These are phyloP conservation scores for Tagetes erecta DNA, from an alignment of 129 eudicot species.

Conservation along the genomic window DNA sequence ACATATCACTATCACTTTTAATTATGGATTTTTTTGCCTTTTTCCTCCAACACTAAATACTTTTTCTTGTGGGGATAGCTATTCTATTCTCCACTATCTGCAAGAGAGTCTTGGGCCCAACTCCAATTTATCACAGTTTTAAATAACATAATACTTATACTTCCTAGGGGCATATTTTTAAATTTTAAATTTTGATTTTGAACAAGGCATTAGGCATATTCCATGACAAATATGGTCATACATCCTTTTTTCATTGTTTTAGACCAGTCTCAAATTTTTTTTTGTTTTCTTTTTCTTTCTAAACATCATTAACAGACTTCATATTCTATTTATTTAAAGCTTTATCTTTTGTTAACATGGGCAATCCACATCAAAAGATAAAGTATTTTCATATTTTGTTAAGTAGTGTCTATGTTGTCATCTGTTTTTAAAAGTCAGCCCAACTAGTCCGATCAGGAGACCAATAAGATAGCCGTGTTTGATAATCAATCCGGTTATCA, in stretches of 20 bases:
- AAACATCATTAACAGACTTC: too few species aligned
- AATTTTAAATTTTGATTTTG: background rate
- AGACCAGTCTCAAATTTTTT: too few species aligned
- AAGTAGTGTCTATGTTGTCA: too few species aligned
- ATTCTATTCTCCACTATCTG: background rate
- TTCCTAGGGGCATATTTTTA: background rate
- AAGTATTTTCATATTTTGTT: too few species aligned
- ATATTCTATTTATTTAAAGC: too few species aligned
- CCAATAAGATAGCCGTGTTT: too few species aligned
- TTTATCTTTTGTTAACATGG: too few species aligned
- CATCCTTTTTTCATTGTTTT: background rate
- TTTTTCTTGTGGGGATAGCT: background rate
- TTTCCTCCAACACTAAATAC: background rate
- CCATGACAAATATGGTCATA: background rate
- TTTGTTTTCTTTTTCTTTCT: too few species aligned
- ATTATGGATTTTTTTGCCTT: conserved; percentile 9
- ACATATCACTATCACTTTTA: conserved; percentile 11
- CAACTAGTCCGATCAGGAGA: too few species aligned
- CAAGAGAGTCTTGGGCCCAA: background rate
- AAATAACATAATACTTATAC: background rate
- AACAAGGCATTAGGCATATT: background rate
- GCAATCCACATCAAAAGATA: too few species aligned
- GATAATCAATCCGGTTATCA: background rate
- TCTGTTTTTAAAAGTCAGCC: too few species aligned
- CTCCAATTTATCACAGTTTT: background rate